Percentiles rank a stretch among this genome's conserved stretches.
phyloP scores from a whole-genome alignment of 2,329 filamentous ascomycete genomes.

The Alternaria sp. region DNA sequence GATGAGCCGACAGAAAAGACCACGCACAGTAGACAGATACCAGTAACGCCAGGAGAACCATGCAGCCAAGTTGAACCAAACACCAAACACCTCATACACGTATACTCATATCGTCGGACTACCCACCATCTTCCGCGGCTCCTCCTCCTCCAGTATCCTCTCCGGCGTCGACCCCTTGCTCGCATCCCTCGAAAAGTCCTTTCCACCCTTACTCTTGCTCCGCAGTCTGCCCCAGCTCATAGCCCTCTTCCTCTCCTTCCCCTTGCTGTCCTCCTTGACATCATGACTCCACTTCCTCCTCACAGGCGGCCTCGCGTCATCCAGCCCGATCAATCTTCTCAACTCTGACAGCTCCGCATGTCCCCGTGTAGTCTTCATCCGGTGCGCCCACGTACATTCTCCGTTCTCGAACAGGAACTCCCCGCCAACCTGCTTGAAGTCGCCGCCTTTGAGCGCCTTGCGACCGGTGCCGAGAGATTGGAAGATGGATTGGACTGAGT shows the following conservation, averaged over 20 bases:
- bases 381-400: conserved; percentile 77
- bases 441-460: conserved; percentile 69
- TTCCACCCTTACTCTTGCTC: conserved; percentile 34
- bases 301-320: conserved; percentile 34
- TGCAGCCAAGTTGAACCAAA: neutral
- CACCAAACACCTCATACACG: neutral
- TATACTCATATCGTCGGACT: conserved; percentile 7
- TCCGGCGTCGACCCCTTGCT: conserved; percentile 29
- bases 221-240: conserved; percentile 36
- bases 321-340: conserved; percentile 64
- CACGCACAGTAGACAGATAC: neutral
- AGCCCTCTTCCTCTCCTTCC: conserved; percentile 31
- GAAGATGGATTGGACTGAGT: conserved; percentile 60
- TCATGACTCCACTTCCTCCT: conserved; percentile 45
- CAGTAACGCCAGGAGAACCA: neutral
- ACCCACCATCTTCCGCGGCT: conserved; percentile 14
- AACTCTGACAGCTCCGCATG: conserved; percentile 75
- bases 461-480: conserved; percentile 67
- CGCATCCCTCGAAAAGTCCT: conserved; percentile 17
- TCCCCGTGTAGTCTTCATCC: conserved; percentile 80
- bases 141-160: conserved; percentile 30
- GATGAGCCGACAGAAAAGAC: neutral
- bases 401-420: conserved; percentile 81
- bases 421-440: conserved; percentile 73
- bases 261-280: conserved; percentile 28